Conservation (phyloP, 306 rosid species). For the Betula pendula region DNA sequence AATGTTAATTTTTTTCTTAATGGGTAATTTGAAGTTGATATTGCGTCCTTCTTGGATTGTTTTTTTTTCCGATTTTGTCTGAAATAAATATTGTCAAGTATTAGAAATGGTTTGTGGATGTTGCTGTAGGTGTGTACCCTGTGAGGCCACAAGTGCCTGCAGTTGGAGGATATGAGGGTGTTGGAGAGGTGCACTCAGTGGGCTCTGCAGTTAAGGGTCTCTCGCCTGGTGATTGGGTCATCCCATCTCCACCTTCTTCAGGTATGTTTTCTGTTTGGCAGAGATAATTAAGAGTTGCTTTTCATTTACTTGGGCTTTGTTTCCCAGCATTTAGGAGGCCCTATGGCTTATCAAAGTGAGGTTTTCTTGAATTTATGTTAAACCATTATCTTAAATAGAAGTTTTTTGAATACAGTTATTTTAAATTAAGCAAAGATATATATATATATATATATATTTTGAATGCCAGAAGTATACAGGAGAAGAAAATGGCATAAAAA, state of each 20-base stretch:
- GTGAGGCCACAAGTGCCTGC: conserved; percentile 89
- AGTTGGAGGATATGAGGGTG: conserved; percentile 91
- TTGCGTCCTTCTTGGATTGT: not conserved
- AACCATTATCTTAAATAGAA: not conserved
- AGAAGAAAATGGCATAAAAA: not conserved
- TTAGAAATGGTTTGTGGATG: not conserved
- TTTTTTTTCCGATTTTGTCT: too few relatives aligned
- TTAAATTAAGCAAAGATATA: not conserved
- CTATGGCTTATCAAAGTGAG: not conserved
- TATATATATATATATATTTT: too few relatives aligned
- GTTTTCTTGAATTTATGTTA: not conserved
- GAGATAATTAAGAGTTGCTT: not conserved
- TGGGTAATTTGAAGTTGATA: not conserved
- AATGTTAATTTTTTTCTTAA: not conserved
- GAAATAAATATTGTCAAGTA: conserved; percentile 17
- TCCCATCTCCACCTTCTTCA: conserved; percentile 85
- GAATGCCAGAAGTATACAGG: not conserved
- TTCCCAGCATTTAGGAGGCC: not conserved
- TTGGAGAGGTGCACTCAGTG: conserved; percentile 74
- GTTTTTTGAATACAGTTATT: not conserved
- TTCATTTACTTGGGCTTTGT: not conserved
- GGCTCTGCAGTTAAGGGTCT: conserved; percentile 61
- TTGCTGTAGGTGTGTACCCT: conserved; percentile 66
- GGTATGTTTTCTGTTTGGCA: conserved; percentile 41
- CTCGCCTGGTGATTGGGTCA: conserved; percentile 82